Base-by-base conservation (phyloP, 345 rosid genomes). In the Hibiscus syriacus region DNA sequence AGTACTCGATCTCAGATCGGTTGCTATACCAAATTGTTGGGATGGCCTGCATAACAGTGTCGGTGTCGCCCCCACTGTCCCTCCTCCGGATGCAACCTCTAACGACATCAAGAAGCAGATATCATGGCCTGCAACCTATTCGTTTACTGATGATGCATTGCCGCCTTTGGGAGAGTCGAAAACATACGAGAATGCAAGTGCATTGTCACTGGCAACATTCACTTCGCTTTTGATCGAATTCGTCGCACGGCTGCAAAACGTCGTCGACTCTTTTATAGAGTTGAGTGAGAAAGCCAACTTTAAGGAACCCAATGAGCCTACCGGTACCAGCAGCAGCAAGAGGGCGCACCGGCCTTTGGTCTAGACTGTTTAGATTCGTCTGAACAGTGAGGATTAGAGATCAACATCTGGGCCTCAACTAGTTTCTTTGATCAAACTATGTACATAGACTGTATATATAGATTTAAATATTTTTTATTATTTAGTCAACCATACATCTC, bases 171-270 rank as follows among this genome's bases (percentile, higher is more conserved):
- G 85, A 73, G 84, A 76, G 10, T 88, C 96, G 8, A 82, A 78
- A 67, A 80, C 92, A 27, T 93, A 87, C 27, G 96, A 90, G 69
- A 90, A 93, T 71, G 97, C 96, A 2, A 90, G 94, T 25, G 92
- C 96, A 0, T 74, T 93, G 82, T 90, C 97, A 22, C 72, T 93
- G 9, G 98, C 97, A 2, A 93, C 98, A n/a, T 93, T 93, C 29
- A 45, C 90, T n/a, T n/a, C n/a, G n/a, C n/a, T n/a, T n/a, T n/a
- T n/a, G n/a, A n/a, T n/a, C n/a, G n/a, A n/a, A n/a, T n/a, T n/a
- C n/a, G n/a, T n/a, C n/a, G n/a, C n/a, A n/a, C n/a, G 97, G 83
- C 81, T 90, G 56, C 84, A 88, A 66, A 82, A 89, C 39, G 79
- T 93, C 13, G 96, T 88, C 0, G 78, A 87, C 26, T 38, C 90